phyloP scores from a whole-genome alignment of 2,329 filamentous ascomycete species.

The Penicillium sp. region DNA sequence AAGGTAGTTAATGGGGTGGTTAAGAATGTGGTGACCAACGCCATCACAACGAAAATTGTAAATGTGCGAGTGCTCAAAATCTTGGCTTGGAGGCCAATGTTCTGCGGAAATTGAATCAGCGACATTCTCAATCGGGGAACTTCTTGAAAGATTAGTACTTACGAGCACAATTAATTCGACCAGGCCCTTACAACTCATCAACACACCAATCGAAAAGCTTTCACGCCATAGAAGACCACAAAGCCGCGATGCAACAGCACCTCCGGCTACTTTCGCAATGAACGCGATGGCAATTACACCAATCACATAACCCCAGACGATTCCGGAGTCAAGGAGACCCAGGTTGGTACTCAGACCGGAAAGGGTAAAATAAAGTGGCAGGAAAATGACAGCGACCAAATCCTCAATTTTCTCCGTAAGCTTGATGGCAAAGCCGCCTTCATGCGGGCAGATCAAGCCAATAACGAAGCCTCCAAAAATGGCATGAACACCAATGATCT shows the following conservation, averaged over 20 bases:
- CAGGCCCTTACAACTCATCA: constrained; percentile 97
- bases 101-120: constrained; percentile 40
- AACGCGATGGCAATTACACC: constrained; percentile 81
- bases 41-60: constrained; percentile 95
- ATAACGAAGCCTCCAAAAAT: constrained; percentile 93
- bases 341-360: constrained; percentile 87
- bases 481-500: constrained; percentile 86
- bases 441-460: constrained; percentile 84
- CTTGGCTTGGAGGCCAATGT: constrained; percentile 77
- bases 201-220: constrained; percentile 76
- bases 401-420: constrained; percentile 94
- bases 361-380: constrained; percentile 90
- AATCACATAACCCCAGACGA: constrained; percentile 86
- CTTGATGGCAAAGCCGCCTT: constrained; percentile 85
- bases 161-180: constrained; percentile 94
- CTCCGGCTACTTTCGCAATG: constrained; percentile 77
- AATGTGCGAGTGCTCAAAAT: constrained; percentile 80
- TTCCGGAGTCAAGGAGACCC: constrained; percentile 74
- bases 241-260: constrained; percentile 70
- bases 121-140: not conserved
- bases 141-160: not conserved
- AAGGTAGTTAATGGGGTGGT: constrained; percentile 73
- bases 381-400: constrained; percentile 74
- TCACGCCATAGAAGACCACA: constrained; percentile 87
- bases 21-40: constrained; percentile 76